Percentiles rank a stretch among this genome's conserved stretches.
Evolutionary conservation across 2,329 filamentous ascomycete genomes (phyloP).

Genomic region (Xylaria hypoxylon): DNA sequence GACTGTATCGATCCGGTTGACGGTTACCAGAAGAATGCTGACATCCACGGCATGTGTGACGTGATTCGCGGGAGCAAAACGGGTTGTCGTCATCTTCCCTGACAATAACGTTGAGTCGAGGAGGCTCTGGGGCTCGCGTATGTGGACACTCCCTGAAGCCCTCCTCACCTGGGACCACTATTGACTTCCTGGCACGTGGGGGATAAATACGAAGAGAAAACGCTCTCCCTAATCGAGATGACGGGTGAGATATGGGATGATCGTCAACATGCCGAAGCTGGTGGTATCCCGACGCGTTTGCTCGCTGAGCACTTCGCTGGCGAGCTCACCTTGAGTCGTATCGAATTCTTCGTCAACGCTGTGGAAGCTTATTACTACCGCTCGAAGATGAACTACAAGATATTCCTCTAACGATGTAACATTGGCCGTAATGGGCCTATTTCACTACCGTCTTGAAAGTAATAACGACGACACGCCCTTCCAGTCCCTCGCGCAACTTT

Average conservation of each 20-base stretch:
- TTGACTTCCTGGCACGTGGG: conserved; percentile 35
- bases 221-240: conserved; percentile 41
- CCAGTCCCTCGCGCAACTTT: conserved; percentile 50
- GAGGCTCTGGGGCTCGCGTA: conserved; percentile 41
- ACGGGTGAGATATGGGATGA: conserved; percentile 45
- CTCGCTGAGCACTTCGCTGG: conserved; percentile 49
- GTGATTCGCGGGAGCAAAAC: conserved; percentile 40
- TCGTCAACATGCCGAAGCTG: conserved; percentile 22
- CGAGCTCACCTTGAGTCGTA: conserved; percentile 43
- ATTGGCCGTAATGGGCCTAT: conserved; percentile 51
- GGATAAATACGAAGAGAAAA: conserved; percentile 24
- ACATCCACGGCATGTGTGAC: conserved; percentile 47
- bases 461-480: conserved; percentile 45
- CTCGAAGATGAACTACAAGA: conserved; percentile 20
- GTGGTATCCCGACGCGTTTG: conserved; percentile 38
- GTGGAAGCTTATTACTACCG: conserved; percentile 43
- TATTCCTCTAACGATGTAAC: conserved; percentile 46
- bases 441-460: conserved; percentile 46
- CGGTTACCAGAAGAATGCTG: conserved; percentile 34
- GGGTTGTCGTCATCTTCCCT: conserved; percentile 41
- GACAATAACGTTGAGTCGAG: conserved; percentile 35
- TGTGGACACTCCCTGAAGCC: conserved; percentile 47
- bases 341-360: conserved; percentile 47
- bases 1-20: conserved; percentile 30
- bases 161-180: conserved; percentile 36